These are phyloP conservation scores for Pholiota microspora DNA, from an alignment of 768 basidiomycete genomes.

Conservation along the genomic window DNA sequence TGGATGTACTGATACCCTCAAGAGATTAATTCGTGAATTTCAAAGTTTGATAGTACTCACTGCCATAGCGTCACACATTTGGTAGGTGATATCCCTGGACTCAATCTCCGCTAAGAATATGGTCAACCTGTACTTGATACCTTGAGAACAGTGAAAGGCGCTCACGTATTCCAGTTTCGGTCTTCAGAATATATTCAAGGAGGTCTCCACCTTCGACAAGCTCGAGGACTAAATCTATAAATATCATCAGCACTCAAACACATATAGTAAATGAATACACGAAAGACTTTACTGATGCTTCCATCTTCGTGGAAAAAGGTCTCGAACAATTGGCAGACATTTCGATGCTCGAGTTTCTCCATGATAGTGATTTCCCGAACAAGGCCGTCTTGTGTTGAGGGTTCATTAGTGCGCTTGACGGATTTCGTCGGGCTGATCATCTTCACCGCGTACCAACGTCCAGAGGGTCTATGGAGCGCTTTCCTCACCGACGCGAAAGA, in stretches of 20 bases:
- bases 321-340: conserved; percentile 80
- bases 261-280: neutral
- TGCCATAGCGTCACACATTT: conserved; percentile 78
- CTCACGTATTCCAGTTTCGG: conserved; percentile 57
- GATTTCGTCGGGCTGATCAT: conserved; percentile 64
- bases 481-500: conserved; percentile 90
- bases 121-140: conserved; percentile 1
- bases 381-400: conserved; percentile 36
- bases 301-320: conserved; percentile 65
- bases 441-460: conserved; percentile 84
- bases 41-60: conserved; percentile 34
- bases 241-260: neutral
- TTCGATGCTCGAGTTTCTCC: conserved; percentile 71
- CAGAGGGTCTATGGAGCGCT: conserved; percentile 69
- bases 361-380: conserved; percentile 79
- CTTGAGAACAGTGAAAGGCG: neutral
- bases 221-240: conserved; percentile 76
- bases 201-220: conserved; percentile 88
- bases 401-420: conserved; percentile 25
- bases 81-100: conserved; percentile 69
- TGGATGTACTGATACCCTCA: conserved; percentile 55
- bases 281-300: conserved; percentile 48
- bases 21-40: conserved; percentile 2
- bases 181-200: conserved; percentile 70
- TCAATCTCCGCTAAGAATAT: conserved; percentile 45